Base-by-base conservation (phyloP, 139 green algal species). In the Haematococcus sp. region DNA sequence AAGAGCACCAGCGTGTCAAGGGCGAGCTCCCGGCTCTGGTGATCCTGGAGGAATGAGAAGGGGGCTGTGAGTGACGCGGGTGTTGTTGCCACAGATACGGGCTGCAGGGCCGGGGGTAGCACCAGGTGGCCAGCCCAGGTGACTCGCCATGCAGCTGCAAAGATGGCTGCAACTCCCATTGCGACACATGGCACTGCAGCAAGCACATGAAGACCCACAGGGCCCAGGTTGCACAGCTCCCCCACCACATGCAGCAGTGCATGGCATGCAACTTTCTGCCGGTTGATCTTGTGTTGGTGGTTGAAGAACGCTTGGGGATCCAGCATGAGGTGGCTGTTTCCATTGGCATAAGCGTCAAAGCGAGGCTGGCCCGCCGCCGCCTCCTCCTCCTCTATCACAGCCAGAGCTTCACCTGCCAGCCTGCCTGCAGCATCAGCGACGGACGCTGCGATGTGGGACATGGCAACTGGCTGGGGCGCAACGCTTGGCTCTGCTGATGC, bases 11-110 rank as follows among this genome's bases (percentile, higher is more conserved):
- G 34, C 22, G 69, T 25, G 22, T 75, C 69, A 32, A 75, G 69
- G 22, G n/a, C 69, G 5, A 59, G 33, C 69, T 75, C 69, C 3
- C 55, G 33, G 54, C 23, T 35, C 69, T 75, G 69, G 34, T 75
- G 69, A 54, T 68, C 69, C 25, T 75, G 69, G 9, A 75, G 52
- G 25, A 75, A 46, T 13, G 66, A 33, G 34, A 55, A 56, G 66
- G 34, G 17, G 7, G 40, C 46, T 44, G 7, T 35, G 31, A 43
- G 17, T 33, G 66, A 27, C 34, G 34, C n/a, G 9, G 16, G 3
- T 25, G 9, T 9, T 58, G 35, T 7, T 43, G n/a, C 17, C 15
- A 11, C 60, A 25, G 4, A 20, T 7, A 28, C 7, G 60, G 60
- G 7, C 9, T 31, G 31, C 20, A 60, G 22, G 52, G 9, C 15